Evolutionary conservation across 768 basidiomycete genomes (phyloP).

Genomic region (Strobilomyces confusus): DNA sequence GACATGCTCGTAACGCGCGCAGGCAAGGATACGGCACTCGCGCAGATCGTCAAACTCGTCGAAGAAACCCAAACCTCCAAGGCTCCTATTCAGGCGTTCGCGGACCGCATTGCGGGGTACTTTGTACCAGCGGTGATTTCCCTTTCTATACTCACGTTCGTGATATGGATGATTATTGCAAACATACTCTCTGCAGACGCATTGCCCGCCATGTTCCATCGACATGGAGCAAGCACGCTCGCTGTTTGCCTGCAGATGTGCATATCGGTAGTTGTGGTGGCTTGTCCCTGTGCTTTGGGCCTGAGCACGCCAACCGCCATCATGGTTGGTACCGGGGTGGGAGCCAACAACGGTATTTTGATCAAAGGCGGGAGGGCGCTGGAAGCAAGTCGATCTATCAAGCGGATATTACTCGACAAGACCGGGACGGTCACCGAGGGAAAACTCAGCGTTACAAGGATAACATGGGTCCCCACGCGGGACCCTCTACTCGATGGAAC

Average conservation of each 20-base stretch:
- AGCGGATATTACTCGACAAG: conserved; percentile 88
- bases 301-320: conserved; percentile 96
- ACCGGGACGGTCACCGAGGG: conserved; percentile 96
- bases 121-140: conserved; percentile 92
- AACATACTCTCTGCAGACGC: conserved; percentile 47
- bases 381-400: conserved; percentile 83
- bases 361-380: conserved; percentile 97
- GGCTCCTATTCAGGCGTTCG: conserved; percentile 96
- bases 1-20: conserved; percentile 95
- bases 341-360: conserved; percentile 93
- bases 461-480: conserved; percentile 64
- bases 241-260: conserved; percentile 95
- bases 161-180: conserved; percentile 77
- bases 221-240: conserved; percentile 77
- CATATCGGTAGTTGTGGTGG: conserved; percentile 96
- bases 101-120: conserved; percentile 89
- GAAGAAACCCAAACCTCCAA: conserved; percentile 98
- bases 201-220: conserved; percentile 82
- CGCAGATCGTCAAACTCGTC: conserved; percentile 95
- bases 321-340: conserved; percentile 98
- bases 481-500: conserved; percentile 18
- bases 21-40: conserved; percentile 92
- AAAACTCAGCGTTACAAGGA: conserved; percentile 76
- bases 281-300: conserved; percentile 96
- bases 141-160: conserved; percentile 77